phyloP scores from a whole-genome alignment of 768 basidiomycete genomes.

The Tricholoma sp. region DNA sequence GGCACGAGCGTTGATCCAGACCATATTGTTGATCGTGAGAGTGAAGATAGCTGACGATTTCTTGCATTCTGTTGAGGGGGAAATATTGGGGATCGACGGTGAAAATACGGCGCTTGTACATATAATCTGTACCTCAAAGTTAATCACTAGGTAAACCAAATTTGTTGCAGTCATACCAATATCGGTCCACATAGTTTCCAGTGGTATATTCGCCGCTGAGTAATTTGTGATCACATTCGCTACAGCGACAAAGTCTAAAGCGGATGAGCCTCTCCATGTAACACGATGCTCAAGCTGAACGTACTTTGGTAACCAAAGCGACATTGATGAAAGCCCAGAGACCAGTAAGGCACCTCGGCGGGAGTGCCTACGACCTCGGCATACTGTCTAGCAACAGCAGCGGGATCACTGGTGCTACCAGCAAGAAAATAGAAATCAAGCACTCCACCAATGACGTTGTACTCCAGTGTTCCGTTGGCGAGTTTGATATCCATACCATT shows the following conservation, averaged over 20 bases:
- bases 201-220: slow-evolving; percentile 54
- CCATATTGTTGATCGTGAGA: slow-evolving; percentile 53
- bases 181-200: slow-evolving; percentile 80
- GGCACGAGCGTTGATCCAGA: slow-evolving; percentile 20
- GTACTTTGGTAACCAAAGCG: slow-evolving; percentile 61
- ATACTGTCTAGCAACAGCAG: slow-evolving; percentile 61
- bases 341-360: slow-evolving; percentile 74
- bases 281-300: slow-evolving; percentile 9
- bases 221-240: slow-evolving; percentile 60
- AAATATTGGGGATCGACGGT: slow-evolving; percentile 68
- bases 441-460: slow-evolving; percentile 73
- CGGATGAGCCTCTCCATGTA: background rate
- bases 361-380: slow-evolving; percentile 60
- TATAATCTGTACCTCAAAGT: slow-evolving; percentile 45
- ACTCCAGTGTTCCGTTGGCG: slow-evolving; percentile 54
- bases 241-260: slow-evolving; percentile 55
- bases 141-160: background rate
- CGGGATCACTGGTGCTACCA: slow-evolving; percentile 56
- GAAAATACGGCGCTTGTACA: slow-evolving; percentile 63
- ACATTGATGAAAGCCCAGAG: slow-evolving; percentile 69
- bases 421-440: slow-evolving; percentile 78
- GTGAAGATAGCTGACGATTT: slow-evolving; percentile 61
- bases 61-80: slow-evolving; percentile 56
- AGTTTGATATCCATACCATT: slow-evolving; percentile 79
- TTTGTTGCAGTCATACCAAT: slow-evolving; percentile 38